A percentile compares a stretch with the other conserved stretches of the same genome.
These are phyloP conservation scores for Pythium brassicae DNA, from an alignment of 352 stramenopile species.

Conservation along the genomic window DNA sequence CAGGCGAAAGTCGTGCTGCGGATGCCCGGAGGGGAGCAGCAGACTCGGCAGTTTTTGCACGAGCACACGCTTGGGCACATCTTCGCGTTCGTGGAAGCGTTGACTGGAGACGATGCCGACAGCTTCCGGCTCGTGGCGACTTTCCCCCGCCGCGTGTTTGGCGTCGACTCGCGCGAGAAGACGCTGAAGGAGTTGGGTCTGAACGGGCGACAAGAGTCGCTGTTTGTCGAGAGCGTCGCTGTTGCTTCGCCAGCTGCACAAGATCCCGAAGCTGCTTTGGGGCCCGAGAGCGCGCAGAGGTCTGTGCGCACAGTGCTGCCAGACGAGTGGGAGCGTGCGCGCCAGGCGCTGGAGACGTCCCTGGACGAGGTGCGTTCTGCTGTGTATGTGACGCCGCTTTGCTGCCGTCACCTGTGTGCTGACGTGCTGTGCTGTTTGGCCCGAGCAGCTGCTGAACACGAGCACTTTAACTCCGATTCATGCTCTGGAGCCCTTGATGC, in stretches of 20 bases:
- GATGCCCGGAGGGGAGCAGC: slow-evolving; percentile 39
- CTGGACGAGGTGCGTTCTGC: slow-evolving; percentile 38
- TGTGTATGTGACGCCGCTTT: background rate
- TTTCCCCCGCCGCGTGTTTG: slow-evolving; percentile 62
- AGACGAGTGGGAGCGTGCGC: slow-evolving; percentile 38
- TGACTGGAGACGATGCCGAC: slow-evolving; percentile 35
- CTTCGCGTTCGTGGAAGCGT: slow-evolving; percentile 50
- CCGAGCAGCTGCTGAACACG: slow-evolving; percentile 26
- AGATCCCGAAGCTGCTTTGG: background rate
- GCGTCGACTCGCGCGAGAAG: slow-evolving; percentile 26
- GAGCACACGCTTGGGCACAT: slow-evolving; percentile 25
- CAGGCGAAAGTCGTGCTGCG: slow-evolving; percentile 49
- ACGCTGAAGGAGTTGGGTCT: slow-evolving; percentile 48
- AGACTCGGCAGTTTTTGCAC: slow-evolving; percentile 43
- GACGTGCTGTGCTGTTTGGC: too few relatives aligned
- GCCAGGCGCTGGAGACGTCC: slow-evolving; percentile 32
- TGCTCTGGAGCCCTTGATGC: slow-evolving; percentile 63
- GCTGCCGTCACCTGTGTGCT: slow-evolving; percentile 1
- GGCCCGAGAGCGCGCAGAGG: background rate
- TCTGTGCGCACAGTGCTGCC: slow-evolving; percentile 19
- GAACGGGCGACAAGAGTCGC: slow-evolving; percentile 49
- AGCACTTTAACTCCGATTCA: slow-evolving; percentile 46
- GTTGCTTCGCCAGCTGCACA: background rate
- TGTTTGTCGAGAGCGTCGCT: slow-evolving; percentile 55
- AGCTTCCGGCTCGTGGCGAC: slow-evolving; percentile 52